Base-by-base conservation (phyloP, 495 filamentous ascomycete genomes). In the Lentithecium fluviatile region DNA sequence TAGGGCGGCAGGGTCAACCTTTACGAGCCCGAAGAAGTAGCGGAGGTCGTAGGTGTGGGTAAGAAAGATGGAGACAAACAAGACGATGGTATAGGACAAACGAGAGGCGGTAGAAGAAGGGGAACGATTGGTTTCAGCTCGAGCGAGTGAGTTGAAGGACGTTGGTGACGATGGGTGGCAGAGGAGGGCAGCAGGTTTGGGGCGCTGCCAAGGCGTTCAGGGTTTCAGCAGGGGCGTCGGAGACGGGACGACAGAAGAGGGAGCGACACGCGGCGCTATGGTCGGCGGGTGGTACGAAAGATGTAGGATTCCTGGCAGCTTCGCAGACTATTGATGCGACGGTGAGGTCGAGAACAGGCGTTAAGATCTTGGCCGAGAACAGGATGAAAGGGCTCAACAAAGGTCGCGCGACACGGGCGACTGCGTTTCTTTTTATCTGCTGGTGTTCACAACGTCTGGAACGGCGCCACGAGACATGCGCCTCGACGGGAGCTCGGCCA, bases 1-100 rank as follows among this genome's bases (percentile, higher is more conserved):
- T 51, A 54, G 46, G 48, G 59, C 52, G 50, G 60, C 60, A 64
- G 65, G 65, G 63, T 67, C 65, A 67, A 67, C 65, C 65, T 67
- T 51, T n/a, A 62, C 58, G 64, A 52, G 59, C 60, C 65, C 54
- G 8, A 45, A 45, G 56, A 54, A 59, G 42, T 45, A 3, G 46
- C 36, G n/a, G 20, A 38, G 21, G 45, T 21, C 26, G 51, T 29
- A 45, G 45, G 21, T 17, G 53, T 32, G 4, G 45, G 7, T 8
- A 11, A 37, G 6, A 38, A n/a, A 21, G 54, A 37, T 6, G 43
- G 37, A 23, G 37, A 20, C 40, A 20, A 43, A 10, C 43, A 15
- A 12, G 53, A 24, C 11, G 54, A 47, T 4, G 43, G 37, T 36
- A 24, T 37, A 32, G 52, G 32, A n/a, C 32, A n/a, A 15, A 24